Evolutionary conservation across 2,329 filamentous ascomycete species (phyloP), one percentile per base, ranked within the genome.

Genomic region (Aspergillus hortae): DNA sequence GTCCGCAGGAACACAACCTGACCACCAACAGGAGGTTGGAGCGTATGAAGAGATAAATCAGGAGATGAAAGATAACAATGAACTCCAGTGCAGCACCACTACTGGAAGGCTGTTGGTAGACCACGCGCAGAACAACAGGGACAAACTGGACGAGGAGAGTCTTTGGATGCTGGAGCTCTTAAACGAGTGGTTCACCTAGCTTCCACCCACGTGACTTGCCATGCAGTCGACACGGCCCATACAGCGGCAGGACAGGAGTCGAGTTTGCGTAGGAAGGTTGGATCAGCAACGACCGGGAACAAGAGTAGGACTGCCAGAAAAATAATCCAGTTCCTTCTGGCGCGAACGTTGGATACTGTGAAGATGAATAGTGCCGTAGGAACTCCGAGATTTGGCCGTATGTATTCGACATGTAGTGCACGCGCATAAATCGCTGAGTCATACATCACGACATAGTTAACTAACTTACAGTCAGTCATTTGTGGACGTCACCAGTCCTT

Each of bases 111-210:
- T 35, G 10, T 35, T n/a, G 33, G 44, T 21, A 46, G 44, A 36
- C 53, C 47, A 54, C 17, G 49, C 52, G 54, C 52, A 50, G 53
- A 54, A 49, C 47, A 56, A 33, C 27, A 44, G 43, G 46, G 53
- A 51, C 46, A 52, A 51, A 44, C 48, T 57, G 52, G 52, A 44
- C 48, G 47, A 49, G 52, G 56, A 60, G 52, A 23, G 23, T 23
- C 54, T 48, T 51, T 59, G 55, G 55, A 55, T 55, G 46, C 52
- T 62, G 56, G 46, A 59, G 57, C 58, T 57, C 59, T 57, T 54
- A 52, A 56, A 55, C 48, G 51, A 44, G 57, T 54, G 55, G 60
- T 58, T 57, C 51, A 62, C 49, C 50, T 54, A 53, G 52, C 52
- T 48, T 48, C 49, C 44, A 43, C 41, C 32, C 61, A 63, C 61